Base-by-base conservation (phyloP, 2,329 filamentous ascomycete species). In the Scopulariopsis brevicaulis region DNA sequence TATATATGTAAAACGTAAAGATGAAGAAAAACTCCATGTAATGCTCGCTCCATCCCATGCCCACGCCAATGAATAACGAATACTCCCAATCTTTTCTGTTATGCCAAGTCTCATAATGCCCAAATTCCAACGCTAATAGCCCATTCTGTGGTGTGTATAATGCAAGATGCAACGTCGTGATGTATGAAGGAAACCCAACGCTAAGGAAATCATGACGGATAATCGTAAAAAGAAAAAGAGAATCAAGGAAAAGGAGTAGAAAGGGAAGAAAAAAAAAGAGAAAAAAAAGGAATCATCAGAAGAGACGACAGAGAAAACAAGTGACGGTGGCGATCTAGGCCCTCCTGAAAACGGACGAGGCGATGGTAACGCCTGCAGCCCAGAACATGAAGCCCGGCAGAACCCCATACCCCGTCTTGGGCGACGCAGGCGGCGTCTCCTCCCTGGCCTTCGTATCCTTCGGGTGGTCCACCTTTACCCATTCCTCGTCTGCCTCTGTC, bases 341-440 rank as follows among this genome's bases (percentile, higher is more conserved):
- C 46, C 46, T 50, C 22, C 20, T 50, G 25, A 58, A 50, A 12
- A 54, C 35, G 11, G 51, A 54, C 20, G 56, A 54, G 24, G 56
- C 56, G 20, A 58, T 34, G 10, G 56, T 46, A n/a, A 58, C 56
- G 8, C 56, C 56, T 14, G 56, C 56, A 28, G 56, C 56, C 40
- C 53, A 54, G 22, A 58, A 54, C 25, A 57, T 40, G 48, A 57
- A 53, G 10, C 55, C 55, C 15, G 55, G 55, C 12, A 57, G n/a
- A 7, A 46, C 46, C 25, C 34, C 46, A n/a, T 50, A 50, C 24
- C 52, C 28, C 6, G 28, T n/a, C 52, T 37, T 35, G 32, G 52
- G 52, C 52, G 52, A n/a, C 52, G 52, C n/a, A 22, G 46, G 46
- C n/a, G 46, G 46, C 40, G 40, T 58, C 35, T 28, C 53, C 20